These are phyloP conservation scores for Paspalum notatum DNA, from an alignment of 176 grass and related monocot genomes.

Conservation along the genomic window DNA sequence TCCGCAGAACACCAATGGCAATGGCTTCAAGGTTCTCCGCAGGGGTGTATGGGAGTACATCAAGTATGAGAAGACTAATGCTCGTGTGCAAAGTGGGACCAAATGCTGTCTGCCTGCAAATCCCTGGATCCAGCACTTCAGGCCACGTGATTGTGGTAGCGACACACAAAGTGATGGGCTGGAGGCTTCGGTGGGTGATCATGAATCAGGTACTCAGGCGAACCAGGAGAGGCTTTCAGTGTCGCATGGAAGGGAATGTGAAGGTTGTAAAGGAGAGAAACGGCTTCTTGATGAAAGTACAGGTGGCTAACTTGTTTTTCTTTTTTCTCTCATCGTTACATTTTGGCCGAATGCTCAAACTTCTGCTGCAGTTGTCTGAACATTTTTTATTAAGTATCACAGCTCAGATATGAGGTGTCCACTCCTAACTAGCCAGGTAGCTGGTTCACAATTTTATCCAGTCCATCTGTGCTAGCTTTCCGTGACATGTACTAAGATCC, in stretches of 20 bases:
- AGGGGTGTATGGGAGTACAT: constrained; percentile 62
- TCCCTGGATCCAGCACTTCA: constrained; percentile 73
- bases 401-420: not conserved
- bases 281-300: constrained; percentile 38
- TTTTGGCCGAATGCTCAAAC: not conserved
- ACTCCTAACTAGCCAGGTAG: not conserved
- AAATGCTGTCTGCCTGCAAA: constrained; percentile 49
- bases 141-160: constrained; percentile 26
- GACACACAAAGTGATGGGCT: constrained; percentile 16
- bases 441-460: constrained; percentile 3
- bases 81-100: constrained; percentile 11
- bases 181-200: constrained; percentile 27
- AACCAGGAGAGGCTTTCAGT: constrained; percentile 22
- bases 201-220: constrained; percentile 41
- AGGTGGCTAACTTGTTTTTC: constrained; percentile 44
- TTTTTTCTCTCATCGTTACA: constrained; percentile 24
- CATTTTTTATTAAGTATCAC: not conserved
- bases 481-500: not conserved
- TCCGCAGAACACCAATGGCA: not conserved
- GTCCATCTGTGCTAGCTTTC: not conserved
- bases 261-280: constrained; percentile 30
- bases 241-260: constrained; percentile 40
- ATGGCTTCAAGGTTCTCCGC: constrained; percentile 65
- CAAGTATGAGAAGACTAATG: constrained; percentile 46
- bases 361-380: not conserved